Percentiles rank a stretch among this genome's conserved stretches.
phyloP scores from a whole-genome alignment of 225 moss, liverwort and hornwort species.

The Climacium dendroides region DNA sequence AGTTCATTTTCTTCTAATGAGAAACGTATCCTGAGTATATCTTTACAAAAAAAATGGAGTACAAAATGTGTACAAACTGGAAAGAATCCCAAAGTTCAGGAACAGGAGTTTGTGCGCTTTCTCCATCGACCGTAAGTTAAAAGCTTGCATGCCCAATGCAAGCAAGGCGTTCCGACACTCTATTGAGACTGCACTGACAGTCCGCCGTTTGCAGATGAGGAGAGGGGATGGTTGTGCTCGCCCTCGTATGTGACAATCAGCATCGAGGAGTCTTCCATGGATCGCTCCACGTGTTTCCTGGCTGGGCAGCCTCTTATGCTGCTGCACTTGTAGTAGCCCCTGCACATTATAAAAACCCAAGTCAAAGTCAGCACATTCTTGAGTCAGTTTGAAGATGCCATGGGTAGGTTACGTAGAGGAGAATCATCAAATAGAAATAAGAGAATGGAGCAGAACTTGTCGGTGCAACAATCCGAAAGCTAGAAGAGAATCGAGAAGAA shows the following conservation, averaged over 20 bases:
- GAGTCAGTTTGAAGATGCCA: background rate
- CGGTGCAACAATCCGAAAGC: background rate
- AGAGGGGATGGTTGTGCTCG: slow-evolving; percentile 83
- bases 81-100: slow-evolving; percentile 1
- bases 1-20: background rate
- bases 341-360: slow-evolving; percentile 1
- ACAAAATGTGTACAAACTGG: slow-evolving; percentile 30
- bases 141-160: background rate
- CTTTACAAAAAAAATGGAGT: slow-evolving; percentile 35
- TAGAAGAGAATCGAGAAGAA: background rate
- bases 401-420: background rate
- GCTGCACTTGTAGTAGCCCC: slow-evolving; percentile 99
- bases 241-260: slow-evolving; percentile 94
- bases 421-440: background rate
- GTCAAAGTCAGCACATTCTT: background rate
- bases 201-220: slow-evolving; percentile 43
- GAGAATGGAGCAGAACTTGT: background rate
- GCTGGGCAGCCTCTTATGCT: slow-evolving; percentile 93
- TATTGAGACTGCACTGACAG: slow-evolving; percentile 32
- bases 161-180: background rate
- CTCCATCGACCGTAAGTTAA: background rate
- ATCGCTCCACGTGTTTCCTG: slow-evolving; percentile 90
- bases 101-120: slow-evolving; percentile 1
- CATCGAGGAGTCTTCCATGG: slow-evolving; percentile 78
- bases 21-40: background rate